phyloP scores from a whole-genome alignment of 106 monocot genomes.

The Dendrobium nobile region DNA sequence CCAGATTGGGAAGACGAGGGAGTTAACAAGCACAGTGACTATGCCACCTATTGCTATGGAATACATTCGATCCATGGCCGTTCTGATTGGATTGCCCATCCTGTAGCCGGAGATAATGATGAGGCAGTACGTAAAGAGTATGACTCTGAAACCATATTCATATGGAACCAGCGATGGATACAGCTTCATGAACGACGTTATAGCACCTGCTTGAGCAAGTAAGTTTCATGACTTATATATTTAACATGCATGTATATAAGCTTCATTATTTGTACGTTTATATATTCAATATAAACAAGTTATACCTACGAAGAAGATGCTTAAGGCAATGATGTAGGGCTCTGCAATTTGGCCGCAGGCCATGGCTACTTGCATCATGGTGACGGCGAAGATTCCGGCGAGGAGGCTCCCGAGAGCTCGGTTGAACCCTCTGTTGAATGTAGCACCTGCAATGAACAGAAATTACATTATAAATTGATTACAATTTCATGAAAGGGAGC shows the following conservation, averaged over 20 bases:
- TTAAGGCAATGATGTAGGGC: conserved; percentile 58
- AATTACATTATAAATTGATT: neutral
- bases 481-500: too few relatives aligned
- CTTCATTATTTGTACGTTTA: neutral
- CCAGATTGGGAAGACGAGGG: conserved; percentile 66
- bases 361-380: conserved; percentile 54
- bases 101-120: conserved; percentile 68
- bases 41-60: conserved; percentile 64
- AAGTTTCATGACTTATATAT: too few relatives aligned
- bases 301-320: conserved; percentile 80
- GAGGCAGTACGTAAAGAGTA: conserved; percentile 69
- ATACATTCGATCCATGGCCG: conserved; percentile 56
- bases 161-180: conserved; percentile 61
- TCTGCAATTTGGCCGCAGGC: conserved; percentile 44
- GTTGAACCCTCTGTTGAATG: conserved; percentile 72
- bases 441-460: conserved; percentile 39
- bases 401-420: conserved; percentile 65
- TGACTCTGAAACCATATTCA: conserved; percentile 76
- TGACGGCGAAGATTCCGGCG: conserved; percentile 63
- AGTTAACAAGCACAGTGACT: conserved; percentile 58
- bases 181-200: conserved; percentile 73
- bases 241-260: neutral
- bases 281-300: neutral
- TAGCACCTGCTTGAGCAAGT: conserved; percentile 29
- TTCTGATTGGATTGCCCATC: conserved; percentile 45